Conservation (phyloP, 2,329 filamentous ascomycete species). For the Chrysosporium keratinophilum region DNA sequence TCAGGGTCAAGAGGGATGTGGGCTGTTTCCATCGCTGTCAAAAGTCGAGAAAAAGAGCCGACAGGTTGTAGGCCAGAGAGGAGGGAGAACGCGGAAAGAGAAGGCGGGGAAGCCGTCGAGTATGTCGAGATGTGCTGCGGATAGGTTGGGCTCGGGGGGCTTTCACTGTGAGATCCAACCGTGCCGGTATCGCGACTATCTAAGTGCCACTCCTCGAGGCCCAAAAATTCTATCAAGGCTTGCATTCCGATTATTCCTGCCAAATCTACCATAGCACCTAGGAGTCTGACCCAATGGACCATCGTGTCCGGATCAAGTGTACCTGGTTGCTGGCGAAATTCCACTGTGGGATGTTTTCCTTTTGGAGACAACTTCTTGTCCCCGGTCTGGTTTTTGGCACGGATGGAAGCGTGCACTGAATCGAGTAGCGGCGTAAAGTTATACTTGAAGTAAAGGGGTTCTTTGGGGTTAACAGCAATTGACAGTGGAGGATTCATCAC, state of each 20-base stretch:
- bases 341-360: conserved; percentile 14
- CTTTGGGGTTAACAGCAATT: background rate
- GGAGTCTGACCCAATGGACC: conserved; percentile 15
- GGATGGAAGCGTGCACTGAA: background rate
- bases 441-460: conserved; percentile 14
- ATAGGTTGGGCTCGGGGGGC: background rate
- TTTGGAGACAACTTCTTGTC: conserved; percentile 1
- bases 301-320: conserved; percentile 16
- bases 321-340: conserved; percentile 15
- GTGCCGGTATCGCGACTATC: background rate
- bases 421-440: conserved; percentile 17
- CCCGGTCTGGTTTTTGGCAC: background rate
- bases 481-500: conserved; percentile 14
- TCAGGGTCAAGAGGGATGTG: conserved; percentile 13
- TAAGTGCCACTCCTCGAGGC: conserved; percentile 9
- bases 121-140: background rate
- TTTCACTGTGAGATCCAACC: background rate
- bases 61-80: conserved; percentile 10
- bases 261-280: conserved; percentile 15
- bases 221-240: conserved; percentile 14
- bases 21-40: conserved; percentile 12
- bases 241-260: conserved; percentile 7
- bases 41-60: conserved; percentile 14
- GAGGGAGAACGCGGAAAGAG: conserved; percentile 8
- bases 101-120: background rate